Conservation (phyloP, 140 eudicot species). For the Oenanthe javanica region DNA sequence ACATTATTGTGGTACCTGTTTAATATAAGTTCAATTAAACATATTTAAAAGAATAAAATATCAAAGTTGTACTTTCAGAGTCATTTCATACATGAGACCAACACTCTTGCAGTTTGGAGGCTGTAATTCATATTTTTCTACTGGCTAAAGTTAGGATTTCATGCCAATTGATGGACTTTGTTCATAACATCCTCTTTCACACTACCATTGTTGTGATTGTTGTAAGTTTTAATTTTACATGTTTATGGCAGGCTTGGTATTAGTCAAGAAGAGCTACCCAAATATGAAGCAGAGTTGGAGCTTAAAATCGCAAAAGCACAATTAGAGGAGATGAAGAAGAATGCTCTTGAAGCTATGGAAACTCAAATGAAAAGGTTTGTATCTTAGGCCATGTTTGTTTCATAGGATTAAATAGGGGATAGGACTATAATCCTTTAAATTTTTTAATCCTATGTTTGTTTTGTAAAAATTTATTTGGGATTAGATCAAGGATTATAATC, state of each 20-base stretch:
- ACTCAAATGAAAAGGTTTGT: conserved; percentile 72
- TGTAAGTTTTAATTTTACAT: neutral
- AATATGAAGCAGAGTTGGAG: conserved; percentile 72
- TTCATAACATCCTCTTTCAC: neutral
- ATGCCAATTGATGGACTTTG: neutral
- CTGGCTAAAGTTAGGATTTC: neutral
- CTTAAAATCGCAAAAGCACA: conserved; percentile 84
- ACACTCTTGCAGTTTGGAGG: neutral
- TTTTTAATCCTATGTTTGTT: too few species aligned
- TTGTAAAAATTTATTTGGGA: too few species aligned
- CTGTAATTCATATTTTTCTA: neutral
- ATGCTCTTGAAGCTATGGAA: conserved; percentile 77
- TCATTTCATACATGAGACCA: neutral
- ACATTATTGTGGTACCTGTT: neutral
- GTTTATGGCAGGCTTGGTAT: conserved; percentile 53
- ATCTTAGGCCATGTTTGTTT: too few species aligned
- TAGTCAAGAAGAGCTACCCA: conserved; percentile 63
- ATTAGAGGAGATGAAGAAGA: conserved; percentile 79
- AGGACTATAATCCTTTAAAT: too few species aligned
- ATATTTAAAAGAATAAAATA: neutral
- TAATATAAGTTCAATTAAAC: neutral
- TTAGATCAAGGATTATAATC: too few species aligned
- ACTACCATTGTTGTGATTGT: neutral
- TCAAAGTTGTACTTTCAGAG: neutral
- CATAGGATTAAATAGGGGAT: too few species aligned